Evolutionary conservation across 805 yeast genomes (phyloP).

Genomic region (Kluyveromyces wickerhamii): DNA sequence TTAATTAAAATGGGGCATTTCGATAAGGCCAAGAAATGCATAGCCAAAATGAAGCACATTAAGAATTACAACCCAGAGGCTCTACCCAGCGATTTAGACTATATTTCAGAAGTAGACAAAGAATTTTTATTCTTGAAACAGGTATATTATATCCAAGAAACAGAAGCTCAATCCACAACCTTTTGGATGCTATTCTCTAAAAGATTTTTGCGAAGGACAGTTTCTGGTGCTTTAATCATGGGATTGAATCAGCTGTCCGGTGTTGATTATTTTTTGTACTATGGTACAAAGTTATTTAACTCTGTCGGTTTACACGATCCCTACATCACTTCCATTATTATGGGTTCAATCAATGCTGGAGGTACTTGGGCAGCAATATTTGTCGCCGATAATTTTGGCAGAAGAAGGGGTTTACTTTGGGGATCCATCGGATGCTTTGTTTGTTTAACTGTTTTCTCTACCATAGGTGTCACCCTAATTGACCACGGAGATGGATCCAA

Average conservation of each 20-base stretch:
- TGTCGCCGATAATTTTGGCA: conserved; percentile 44
- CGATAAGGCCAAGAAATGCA: too few relatives aligned
- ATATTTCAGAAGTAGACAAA: conserved; percentile 2
- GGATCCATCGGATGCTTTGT: conserved; percentile 42
- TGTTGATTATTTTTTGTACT: conserved; percentile 60
- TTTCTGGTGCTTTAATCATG: conserved; percentile 7
- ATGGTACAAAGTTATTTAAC: conserved; percentile 51
- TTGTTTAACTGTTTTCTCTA: conserved; percentile 45
- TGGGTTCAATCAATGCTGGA: conserved; percentile 45
- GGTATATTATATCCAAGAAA: conserved; percentile 3
- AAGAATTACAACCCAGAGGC: too few relatives aligned
- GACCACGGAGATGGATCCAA: conserved; percentile 25
- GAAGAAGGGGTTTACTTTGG: conserved; percentile 32
- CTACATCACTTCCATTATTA: conserved; percentile 45
- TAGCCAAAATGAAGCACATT: too few relatives aligned
- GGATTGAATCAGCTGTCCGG: conserved; percentile 45
- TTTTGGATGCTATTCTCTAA: conserved; percentile 6
- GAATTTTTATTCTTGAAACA: conserved; percentile 5
- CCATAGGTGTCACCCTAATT: conserved; percentile 36
- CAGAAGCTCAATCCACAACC: not conserved
- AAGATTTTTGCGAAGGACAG: conserved; percentile 5
- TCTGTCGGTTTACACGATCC: conserved; percentile 47
- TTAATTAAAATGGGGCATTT: too few relatives aligned
- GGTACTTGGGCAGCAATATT: conserved; percentile 42
- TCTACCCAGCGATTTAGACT: too few relatives aligned